Evolutionary conservation across 2,329 filamentous ascomycete genomes (phyloP).

Genomic region (Macrophomina tecta): DNA sequence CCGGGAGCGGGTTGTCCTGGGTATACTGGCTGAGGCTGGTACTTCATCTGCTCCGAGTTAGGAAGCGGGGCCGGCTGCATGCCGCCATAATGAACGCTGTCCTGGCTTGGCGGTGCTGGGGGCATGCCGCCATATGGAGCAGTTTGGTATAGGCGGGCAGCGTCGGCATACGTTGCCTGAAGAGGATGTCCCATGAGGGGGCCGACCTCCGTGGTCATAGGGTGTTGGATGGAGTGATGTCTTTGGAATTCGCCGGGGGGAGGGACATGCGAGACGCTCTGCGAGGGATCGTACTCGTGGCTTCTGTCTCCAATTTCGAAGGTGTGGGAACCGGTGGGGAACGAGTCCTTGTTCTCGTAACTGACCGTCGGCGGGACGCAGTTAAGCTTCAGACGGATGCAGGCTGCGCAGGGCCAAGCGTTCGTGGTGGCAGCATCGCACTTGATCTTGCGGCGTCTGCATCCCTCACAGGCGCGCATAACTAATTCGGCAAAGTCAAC

Average conservation of each 20-base stretch:
- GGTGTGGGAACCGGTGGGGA: conserved; percentile 46
- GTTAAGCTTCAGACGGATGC: conserved; percentile 87
- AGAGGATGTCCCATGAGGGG: conserved; percentile 20
- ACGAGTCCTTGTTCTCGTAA: conserved; percentile 66
- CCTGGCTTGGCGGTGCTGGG: conserved; percentile 33
- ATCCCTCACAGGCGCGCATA: conserved; percentile 97
- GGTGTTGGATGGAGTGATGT: conserved; percentile 40
- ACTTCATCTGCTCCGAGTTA: conserved; percentile 42
- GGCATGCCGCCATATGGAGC: conserved; percentile 43
- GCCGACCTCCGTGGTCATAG: conserved; percentile 22
- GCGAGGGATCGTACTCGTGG: conserved; percentile 41
- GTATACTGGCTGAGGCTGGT: conserved; percentile 42
- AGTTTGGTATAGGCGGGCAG: conserved; percentile 43
- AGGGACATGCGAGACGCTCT: conserved; percentile 41
- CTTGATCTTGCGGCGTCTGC: conserved; percentile 93
- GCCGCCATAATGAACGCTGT: conserved; percentile 44
- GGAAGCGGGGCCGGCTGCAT: conserved; percentile 41
- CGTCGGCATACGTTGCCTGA: conserved; percentile 37
- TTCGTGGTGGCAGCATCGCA: conserved; percentile 97
- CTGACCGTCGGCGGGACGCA: conserved; percentile 88
- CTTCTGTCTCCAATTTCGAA: conserved; percentile 49
- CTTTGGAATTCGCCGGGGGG: conserved; percentile 50
- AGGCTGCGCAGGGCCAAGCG: conserved; percentile 96
- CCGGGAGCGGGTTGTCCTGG: conserved; percentile 36
- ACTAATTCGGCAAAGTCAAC: conserved; percentile 59